Evolutionary conservation across 345 rosid genomes (phyloP).

Genomic region (Citrus trifoliata): DNA sequence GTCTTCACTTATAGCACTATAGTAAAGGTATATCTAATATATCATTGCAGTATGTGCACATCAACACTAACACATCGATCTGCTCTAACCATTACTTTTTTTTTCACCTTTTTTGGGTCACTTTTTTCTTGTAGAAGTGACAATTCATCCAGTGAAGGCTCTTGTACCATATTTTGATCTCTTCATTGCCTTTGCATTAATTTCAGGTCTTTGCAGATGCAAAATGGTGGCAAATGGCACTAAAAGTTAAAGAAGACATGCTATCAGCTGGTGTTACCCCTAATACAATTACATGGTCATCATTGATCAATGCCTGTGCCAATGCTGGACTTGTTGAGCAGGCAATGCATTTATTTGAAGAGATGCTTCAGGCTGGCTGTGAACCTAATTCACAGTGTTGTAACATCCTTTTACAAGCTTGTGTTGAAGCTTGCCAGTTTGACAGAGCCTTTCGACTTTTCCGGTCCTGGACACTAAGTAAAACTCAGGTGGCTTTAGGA

Average conservation of each 20-base stretch:
- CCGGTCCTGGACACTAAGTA: slow-evolving; percentile 54
- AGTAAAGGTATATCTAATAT: slow-evolving; percentile 54
- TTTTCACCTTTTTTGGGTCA: not conserved
- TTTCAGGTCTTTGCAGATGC: slow-evolving; percentile 87
- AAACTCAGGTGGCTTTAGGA: slow-evolving; percentile 24
- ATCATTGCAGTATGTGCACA: slow-evolving; percentile 8
- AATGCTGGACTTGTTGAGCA: slow-evolving; percentile 84
- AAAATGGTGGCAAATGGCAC: slow-evolving; percentile 86
- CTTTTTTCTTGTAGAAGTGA: not conserved
- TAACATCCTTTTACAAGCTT: slow-evolving; percentile 85
- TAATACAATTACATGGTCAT: slow-evolving; percentile 80
- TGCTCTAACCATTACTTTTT: slow-evolving; percentile 1
- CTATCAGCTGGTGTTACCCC: slow-evolving; percentile 66
- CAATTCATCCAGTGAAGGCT: not conserved
- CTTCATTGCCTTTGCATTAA: not conserved
- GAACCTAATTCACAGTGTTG: slow-evolving; percentile 82
- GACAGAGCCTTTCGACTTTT: slow-evolving; percentile 95
- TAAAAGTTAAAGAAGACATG: slow-evolving; percentile 82
- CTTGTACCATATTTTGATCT: not conserved
- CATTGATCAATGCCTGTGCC: slow-evolving; percentile 90
- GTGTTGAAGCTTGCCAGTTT: slow-evolving; percentile 82
- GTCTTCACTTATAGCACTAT: slow-evolving; percentile 89
- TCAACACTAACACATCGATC: not conserved
- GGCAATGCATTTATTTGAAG: slow-evolving; percentile 70
- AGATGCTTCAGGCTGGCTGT: slow-evolving; percentile 83